Evolutionary conservation across 2,329 filamentous ascomycete genomes (phyloP).

Genomic region (Fusarium nisikadoi): DNA sequence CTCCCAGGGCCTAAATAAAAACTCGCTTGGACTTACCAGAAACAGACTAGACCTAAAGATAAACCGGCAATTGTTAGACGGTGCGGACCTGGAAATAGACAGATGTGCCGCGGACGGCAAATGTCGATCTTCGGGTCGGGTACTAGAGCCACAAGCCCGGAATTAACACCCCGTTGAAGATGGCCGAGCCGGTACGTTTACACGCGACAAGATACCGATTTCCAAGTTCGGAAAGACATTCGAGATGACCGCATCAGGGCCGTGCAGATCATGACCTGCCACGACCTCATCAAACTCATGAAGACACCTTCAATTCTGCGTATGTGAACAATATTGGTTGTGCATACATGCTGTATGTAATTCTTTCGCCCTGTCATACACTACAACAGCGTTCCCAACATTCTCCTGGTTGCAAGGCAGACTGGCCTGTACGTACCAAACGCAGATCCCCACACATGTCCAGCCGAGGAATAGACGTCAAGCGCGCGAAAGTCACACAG

Average conservation of each 20-base stretch:
- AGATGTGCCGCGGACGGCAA: constrained; percentile 44
- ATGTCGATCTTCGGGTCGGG: constrained; percentile 42
- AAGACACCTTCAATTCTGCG: constrained; percentile 4
- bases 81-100: constrained; percentile 36
- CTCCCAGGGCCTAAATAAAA: constrained; percentile 9
- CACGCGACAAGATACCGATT: neutral
- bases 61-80: constrained; percentile 40
- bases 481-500: constrained; percentile 31
- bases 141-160: constrained; percentile 36
- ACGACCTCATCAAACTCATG: constrained; percentile 9
- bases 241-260: constrained; percentile 11
- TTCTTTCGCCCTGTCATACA: constrained; percentile 23
- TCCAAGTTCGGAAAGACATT: constrained; percentile 22
- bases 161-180: constrained; percentile 34
- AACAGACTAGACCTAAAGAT: constrained; percentile 15
- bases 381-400: constrained; percentile 28
- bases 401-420: neutral
- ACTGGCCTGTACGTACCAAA: neutral
- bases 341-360: neutral
- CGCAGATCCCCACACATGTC: constrained; percentile 9
- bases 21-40: constrained; percentile 26
- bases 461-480: constrained; percentile 33
- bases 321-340: constrained; percentile 5
- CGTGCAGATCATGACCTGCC: constrained; percentile 13
- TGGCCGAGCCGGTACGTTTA: neutral